Percentiles rank a stretch among this genome's conserved stretches.
Conservation (phyloP, 2,329 filamentous ascomycete genomes). For the Neopestalotiopsis sp. region DNA sequence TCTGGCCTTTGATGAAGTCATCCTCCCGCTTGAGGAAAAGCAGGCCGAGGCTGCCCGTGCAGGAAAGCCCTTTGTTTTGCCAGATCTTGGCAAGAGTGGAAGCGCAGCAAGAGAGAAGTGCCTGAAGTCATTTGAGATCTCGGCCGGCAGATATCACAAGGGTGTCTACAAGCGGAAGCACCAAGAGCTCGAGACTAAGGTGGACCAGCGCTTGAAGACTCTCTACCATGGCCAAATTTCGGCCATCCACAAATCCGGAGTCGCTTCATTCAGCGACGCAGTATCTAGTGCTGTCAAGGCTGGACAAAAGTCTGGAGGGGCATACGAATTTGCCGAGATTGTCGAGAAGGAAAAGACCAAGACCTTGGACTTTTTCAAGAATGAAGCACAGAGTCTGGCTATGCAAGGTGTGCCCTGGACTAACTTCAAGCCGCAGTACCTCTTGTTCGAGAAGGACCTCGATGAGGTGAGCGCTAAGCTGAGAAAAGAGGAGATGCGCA, state of each 20-base stretch:
- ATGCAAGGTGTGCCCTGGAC: conserved; percentile 88
- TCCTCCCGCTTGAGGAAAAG: conserved; percentile 83
- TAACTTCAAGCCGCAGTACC: conserved; percentile 80
- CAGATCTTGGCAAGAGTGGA: conserved; percentile 76
- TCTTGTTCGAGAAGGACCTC: conserved; percentile 86
- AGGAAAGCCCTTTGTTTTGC: conserved; percentile 76
- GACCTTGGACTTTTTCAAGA: conserved; percentile 75
- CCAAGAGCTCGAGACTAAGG: conserved; percentile 81
- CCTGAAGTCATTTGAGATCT: conserved; percentile 83
- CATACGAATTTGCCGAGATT: conserved; percentile 95
- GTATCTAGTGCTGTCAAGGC: conserved; percentile 87
- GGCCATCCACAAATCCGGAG: conserved; percentile 87
- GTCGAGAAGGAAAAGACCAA: conserved; percentile 82
- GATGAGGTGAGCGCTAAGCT: conserved; percentile 85
- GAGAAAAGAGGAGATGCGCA: conserved; percentile 94
- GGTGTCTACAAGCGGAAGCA: conserved; percentile 88
- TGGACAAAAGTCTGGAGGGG: conserved; percentile 88
- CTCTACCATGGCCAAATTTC: conserved; percentile 88
- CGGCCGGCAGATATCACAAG: conserved; percentile 96
- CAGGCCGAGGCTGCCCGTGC: conserved; percentile 75
- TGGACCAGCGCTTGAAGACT: conserved; percentile 86
- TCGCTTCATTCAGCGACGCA: conserved; percentile 83
- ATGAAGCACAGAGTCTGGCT: conserved; percentile 73
- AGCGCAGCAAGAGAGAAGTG: conserved; percentile 73
- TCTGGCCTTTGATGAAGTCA: conserved; percentile 79